Evolutionary conservation across 1,284 basidiomycete species (phyloP).

Genomic region (Microbotryum lychnidis-dioicae): DNA sequence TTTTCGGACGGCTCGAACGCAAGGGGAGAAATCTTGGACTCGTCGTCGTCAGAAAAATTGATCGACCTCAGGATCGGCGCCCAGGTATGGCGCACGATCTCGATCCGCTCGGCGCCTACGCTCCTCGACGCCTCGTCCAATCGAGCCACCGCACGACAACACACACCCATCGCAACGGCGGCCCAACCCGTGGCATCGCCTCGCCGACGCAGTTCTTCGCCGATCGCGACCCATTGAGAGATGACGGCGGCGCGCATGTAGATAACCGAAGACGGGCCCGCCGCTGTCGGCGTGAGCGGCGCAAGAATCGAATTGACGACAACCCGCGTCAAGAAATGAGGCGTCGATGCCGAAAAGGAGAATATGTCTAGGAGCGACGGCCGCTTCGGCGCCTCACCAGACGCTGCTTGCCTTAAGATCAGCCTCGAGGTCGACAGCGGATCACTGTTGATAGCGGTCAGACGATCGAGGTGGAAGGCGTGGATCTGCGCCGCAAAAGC

Average conservation of each 20-base stretch:
- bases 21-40: not conserved
- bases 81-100: constrained; percentile 42
- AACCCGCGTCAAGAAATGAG: constrained; percentile 67
- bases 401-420: constrained; percentile 45
- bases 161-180: constrained; percentile 58
- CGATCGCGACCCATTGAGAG: constrained; percentile 59
- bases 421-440: constrained; percentile 53
- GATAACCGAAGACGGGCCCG: not conserved
- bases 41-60: constrained; percentile 3
- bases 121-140: constrained; percentile 67
- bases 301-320: constrained; percentile 60
- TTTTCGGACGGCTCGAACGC: not conserved
- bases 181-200: constrained; percentile 70
- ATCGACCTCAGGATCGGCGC: not conserved
- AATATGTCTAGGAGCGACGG: constrained; percentile 53
- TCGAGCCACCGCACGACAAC: constrained; percentile 60
- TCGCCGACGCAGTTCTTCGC: constrained; percentile 55
- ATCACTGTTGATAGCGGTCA: constrained; percentile 37
- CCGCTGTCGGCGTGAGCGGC: constrained; percentile 40
- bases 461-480: constrained; percentile 7
- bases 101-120: constrained; percentile 52
- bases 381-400: constrained; percentile 54
- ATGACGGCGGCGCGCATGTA: constrained; percentile 63
- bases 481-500: constrained; percentile 8
- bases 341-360: constrained; percentile 58